These are phyloP conservation scores for Gentiana straminea DNA, from an alignment of 257 asterid genomes.

Conservation along the genomic window DNA sequence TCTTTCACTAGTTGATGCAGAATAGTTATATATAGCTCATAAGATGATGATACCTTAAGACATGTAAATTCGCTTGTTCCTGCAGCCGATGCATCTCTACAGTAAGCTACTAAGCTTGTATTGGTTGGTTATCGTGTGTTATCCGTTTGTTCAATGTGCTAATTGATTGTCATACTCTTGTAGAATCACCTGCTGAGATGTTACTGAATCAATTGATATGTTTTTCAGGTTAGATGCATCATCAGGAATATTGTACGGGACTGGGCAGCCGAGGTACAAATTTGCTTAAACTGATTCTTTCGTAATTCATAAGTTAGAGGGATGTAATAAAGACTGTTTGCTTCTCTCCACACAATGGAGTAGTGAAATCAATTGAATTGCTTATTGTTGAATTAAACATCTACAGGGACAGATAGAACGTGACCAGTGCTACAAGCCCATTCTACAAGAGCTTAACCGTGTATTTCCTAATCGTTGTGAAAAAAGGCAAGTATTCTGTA, in stretches of 20 bases:
- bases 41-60: no score
- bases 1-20: no score
- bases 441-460: conserved; percentile 68
- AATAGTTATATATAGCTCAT: no score
- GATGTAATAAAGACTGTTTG: conserved; percentile 3
- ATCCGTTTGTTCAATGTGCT: no score
- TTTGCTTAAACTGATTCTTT: conserved; percentile 6
- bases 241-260: conserved; percentile 93
- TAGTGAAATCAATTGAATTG: not conserved
- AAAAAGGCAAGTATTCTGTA: conserved; percentile 30
- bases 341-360: not conserved
- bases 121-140: no score
- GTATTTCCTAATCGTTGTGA: conserved; percentile 56
- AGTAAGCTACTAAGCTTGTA: no score
- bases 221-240: conserved; percentile 79
- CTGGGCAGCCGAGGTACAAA: conserved; percentile 89
- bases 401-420: conserved; percentile 84
- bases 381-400: not conserved
- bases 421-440: conserved; percentile 86
- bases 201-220: not conserved
- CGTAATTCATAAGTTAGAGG: conserved; percentile 5
- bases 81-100: no score
- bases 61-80: no score
- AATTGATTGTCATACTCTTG: no score
- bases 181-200: no score